phyloP scores from a whole-genome alignment of 1,284 basidiomycete genomes.

The Amylostereum areolatum region DNA sequence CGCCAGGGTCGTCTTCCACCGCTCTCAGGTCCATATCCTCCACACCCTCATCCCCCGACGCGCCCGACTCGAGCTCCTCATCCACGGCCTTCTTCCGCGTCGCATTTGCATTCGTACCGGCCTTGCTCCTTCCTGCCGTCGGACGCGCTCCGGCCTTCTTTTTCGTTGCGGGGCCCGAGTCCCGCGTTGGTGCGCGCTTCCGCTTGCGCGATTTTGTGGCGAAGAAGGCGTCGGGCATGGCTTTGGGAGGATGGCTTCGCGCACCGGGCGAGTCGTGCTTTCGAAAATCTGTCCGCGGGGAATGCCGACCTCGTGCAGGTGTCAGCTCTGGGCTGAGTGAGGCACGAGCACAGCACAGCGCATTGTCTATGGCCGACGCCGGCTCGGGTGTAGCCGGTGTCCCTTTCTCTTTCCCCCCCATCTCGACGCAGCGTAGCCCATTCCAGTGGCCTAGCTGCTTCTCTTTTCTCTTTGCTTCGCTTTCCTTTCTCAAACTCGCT shows the following conservation, averaged over 20 bases:
- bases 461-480: no score
- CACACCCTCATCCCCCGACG: conserved; percentile 52
- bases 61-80: conserved; percentile 69
- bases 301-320: no score
- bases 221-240: conserved; percentile 86
- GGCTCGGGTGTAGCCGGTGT: background rate
- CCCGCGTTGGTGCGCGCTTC: conserved; percentile 41
- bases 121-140: conserved; percentile 5
- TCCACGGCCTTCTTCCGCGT: conserved; percentile 38
- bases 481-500: no score
- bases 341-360: background rate
- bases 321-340: background rate
- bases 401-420: background rate
- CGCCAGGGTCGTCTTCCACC: conserved; percentile 48
- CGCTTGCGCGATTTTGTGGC: conserved; percentile 67
- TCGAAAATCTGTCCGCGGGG: no score
- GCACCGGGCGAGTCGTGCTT: no score
- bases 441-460: no score
- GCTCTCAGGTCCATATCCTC: conserved; percentile 76
- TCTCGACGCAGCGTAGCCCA: no score
- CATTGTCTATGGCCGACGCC: background rate
- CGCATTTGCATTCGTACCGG: conserved; percentile 19
- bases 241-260: no score
- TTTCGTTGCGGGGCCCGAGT: conserved; percentile 22
- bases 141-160: conserved; percentile 13